A percentile compares a stretch with the other conserved stretches of the same genome.
phyloP scores from a whole-genome alignment of 768 basidiomycete genomes.

The Tricholoma bakamatsutake region DNA sequence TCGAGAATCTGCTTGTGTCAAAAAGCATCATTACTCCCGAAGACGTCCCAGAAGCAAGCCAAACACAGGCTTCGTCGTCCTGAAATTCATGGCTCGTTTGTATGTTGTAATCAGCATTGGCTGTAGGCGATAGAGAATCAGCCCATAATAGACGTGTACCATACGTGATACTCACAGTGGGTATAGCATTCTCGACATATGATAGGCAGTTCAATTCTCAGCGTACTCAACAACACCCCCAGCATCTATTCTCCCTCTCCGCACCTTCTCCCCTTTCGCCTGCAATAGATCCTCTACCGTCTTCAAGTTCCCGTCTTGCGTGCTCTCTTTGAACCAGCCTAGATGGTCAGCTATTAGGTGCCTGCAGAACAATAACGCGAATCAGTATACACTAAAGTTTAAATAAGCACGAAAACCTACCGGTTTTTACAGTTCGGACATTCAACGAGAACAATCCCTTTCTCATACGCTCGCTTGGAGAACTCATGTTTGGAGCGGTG shows the following conservation, averaged over 20 bases:
- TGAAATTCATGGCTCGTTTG: neutral
- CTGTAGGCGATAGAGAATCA: neutral
- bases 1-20: conserved; percentile 75
- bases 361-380: conserved; percentile 27
- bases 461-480: conserved; percentile 76
- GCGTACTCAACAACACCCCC: conserved; percentile 54
- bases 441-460: conserved; percentile 84
- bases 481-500: conserved; percentile 85
- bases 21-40: conserved; percentile 49
- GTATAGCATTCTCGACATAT: neutral
- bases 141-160: neutral
- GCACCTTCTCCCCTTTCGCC: conserved; percentile 74
- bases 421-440: conserved; percentile 89
- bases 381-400: neutral
- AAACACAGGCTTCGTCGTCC: neutral
- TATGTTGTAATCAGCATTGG: neutral
- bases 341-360: conserved; percentile 88
- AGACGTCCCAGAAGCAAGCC: neutral
- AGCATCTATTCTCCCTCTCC: conserved; percentile 39
- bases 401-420: conserved; percentile 35
- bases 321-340: conserved; percentile 87
- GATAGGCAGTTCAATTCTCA: conserved; percentile 3
- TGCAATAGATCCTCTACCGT: conserved; percentile 82
- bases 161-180: neutral
- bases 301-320: conserved; percentile 60